These are phyloP conservation scores for Vitis hybrid DNA, from an alignment of 177 flowering plant species.

Conservation along the genomic window DNA sequence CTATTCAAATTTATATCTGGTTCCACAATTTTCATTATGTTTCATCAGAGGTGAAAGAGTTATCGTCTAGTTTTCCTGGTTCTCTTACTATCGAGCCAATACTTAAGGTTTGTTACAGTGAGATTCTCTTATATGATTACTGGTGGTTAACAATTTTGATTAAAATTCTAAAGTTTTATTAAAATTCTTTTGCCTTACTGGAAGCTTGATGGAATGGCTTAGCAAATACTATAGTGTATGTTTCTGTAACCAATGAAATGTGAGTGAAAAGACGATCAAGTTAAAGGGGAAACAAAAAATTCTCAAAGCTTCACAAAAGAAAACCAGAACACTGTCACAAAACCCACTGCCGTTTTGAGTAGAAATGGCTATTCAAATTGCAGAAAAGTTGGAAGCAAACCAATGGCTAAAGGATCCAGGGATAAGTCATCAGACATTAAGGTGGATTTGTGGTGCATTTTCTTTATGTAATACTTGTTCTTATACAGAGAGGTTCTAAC, in stretches of 20 bases:
- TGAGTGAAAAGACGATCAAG: conserved; percentile 13
- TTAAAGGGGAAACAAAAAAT: conserved; percentile 10
- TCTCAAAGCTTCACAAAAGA: conserved; percentile 17
- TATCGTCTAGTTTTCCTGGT: too few relatives aligned
- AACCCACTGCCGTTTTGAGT: background rate
- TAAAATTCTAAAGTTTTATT: background rate
- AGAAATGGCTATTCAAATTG: conserved; percentile 17
- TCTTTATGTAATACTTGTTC: conserved; percentile 66
- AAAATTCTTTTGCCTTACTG: background rate
- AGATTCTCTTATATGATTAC: too few relatives aligned
- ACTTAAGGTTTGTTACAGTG: too few relatives aligned
- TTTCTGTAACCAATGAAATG: too few relatives aligned
- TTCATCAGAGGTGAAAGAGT: too few relatives aligned
- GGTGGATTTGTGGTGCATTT: conserved; percentile 58
- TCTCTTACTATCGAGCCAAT: too few relatives aligned
- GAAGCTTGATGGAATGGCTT: background rate
- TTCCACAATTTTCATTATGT: too few relatives aligned
- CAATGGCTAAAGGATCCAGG: conserved; percentile 9
- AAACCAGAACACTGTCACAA: conserved; percentile 12
- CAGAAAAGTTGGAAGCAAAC: conserved; percentile 18
- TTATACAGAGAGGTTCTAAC: conserved; percentile 53
- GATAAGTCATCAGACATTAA: conserved; percentile 18
- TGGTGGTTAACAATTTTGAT: background rate
- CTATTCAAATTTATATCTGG: too few relatives aligned
- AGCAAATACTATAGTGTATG: too few relatives aligned